Percentiles rank a stretch among this genome's conserved stretches.
Conservation (phyloP, 345 rosid genomes). For the Psidium friedrichsthalianum region DNA sequence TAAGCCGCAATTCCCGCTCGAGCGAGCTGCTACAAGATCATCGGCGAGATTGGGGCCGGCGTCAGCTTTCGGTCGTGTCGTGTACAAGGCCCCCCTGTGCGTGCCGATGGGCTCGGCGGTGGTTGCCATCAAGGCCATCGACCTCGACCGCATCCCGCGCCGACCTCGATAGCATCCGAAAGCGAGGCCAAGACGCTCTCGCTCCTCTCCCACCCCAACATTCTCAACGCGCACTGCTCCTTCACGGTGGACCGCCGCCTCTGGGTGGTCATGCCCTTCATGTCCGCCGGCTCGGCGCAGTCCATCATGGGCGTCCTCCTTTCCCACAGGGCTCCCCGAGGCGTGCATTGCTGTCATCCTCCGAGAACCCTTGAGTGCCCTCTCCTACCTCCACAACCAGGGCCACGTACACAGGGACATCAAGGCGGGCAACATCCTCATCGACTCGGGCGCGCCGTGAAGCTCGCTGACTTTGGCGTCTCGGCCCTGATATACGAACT, state of each 20-base stretch:
- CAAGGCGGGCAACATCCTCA: conserved; percentile 70
- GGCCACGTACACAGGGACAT: conserved; percentile 77
- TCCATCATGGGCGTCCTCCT: conserved; percentile 58
- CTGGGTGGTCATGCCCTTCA: conserved; percentile 96
- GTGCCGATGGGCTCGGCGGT: conserved; percentile 37
- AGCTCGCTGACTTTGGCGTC: conserved; percentile 85
- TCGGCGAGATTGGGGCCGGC: conserved; percentile 63
- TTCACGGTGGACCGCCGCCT: conserved; percentile 67
- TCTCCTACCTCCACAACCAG: conserved; percentile 65
- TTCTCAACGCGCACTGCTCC: conserved; percentile 73
- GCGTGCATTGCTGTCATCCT: conserved; percentile 65
- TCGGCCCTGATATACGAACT: conserved; percentile 72
- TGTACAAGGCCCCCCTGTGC: conserved; percentile 72
- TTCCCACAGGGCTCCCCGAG: conserved; percentile 64
- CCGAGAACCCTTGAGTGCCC: conserved; percentile 54
- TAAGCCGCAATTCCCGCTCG: conserved; percentile 51
- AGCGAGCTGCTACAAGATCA: conserved; percentile 45
- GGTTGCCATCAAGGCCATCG: conserved; percentile 79
- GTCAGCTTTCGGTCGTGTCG: conserved; percentile 62
- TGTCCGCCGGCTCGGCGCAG: conserved; percentile 80
- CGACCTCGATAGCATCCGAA: conserved; percentile 50
- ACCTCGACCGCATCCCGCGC: conserved; percentile 61
- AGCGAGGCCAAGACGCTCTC: conserved; percentile 75
- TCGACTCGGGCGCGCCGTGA: conserved; percentile 52
- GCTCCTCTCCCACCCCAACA: conserved; percentile 69